A percentile compares a stretch with the other conserved stretches of the same genome.
phyloP scores from a whole-genome alignment of 2,329 filamentous ascomycete species.

The Tolypocladium sp. region DNA sequence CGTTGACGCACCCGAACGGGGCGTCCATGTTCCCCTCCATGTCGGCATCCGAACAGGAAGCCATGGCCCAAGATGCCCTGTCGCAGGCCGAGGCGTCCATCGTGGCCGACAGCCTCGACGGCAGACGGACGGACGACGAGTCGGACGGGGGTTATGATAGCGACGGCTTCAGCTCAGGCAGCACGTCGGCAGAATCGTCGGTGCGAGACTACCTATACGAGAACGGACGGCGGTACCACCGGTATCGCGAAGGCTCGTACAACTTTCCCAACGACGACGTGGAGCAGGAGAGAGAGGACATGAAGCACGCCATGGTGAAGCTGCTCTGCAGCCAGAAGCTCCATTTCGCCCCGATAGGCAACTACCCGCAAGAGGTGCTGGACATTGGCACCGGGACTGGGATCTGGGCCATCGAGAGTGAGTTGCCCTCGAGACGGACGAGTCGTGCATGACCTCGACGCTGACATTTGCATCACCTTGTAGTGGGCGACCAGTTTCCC shows the following conservation, averaged over 20 bases:
- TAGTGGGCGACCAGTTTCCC: slow-evolving; percentile 37
- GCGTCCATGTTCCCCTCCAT: slow-evolving; percentile 25
- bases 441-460: neutral
- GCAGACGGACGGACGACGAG: slow-evolving; percentile 8
- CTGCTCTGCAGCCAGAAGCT: slow-evolving; percentile 37
- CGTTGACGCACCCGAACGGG: slow-evolving; percentile 29
- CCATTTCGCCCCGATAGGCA: slow-evolving; percentile 42
- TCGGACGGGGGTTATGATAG: slow-evolving; percentile 29
- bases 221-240: slow-evolving; percentile 51
- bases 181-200: slow-evolving; percentile 27
- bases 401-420: slow-evolving; percentile 49
- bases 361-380: slow-evolving; percentile 38
- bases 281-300: slow-evolving; percentile 49
- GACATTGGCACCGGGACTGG: slow-evolving; percentile 51
- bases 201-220: slow-evolving; percentile 43
- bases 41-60: slow-evolving; percentile 23
- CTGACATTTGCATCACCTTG: neutral
- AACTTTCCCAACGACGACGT: slow-evolving; percentile 52
- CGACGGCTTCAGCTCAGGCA: slow-evolving; percentile 24
- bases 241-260: slow-evolving; percentile 44
- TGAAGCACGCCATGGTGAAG: slow-evolving; percentile 45
- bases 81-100: slow-evolving; percentile 26
- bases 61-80: slow-evolving; percentile 25
- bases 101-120: slow-evolving; percentile 22
- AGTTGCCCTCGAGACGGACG: slow-evolving; percentile 5